These are phyloP conservation scores for Geoglossum glabrum DNA, from an alignment of 495 filamentous ascomycete species.

Conservation along the genomic window DNA sequence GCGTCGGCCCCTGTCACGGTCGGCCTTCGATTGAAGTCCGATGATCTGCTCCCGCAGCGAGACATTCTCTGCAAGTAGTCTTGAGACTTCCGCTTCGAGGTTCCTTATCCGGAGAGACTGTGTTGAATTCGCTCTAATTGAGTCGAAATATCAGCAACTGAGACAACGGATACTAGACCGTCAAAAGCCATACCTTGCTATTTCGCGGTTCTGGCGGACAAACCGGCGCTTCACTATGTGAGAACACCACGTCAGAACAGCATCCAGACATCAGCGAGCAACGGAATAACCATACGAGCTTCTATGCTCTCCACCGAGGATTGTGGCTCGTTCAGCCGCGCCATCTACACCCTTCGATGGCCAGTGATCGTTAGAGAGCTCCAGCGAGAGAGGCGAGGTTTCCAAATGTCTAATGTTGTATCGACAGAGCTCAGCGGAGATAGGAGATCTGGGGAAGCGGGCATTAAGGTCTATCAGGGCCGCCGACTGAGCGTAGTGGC, in stretches of 20 bases:
- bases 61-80: constrained; percentile 73
- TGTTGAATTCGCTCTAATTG: constrained; percentile 66
- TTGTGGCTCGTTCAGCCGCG: constrained; percentile 68
- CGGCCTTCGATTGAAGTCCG: constrained; percentile 41
- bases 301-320: constrained; percentile 57
- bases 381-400: not conserved
- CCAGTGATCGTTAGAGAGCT: not conserved
- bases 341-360: constrained; percentile 33
- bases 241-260: not conserved
- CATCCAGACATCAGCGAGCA: not conserved
- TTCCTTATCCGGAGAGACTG: constrained; percentile 78
- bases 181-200: constrained; percentile 33
- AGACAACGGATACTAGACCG: not conserved
- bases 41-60: constrained; percentile 60
- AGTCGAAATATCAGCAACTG: not conserved
- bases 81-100: constrained; percentile 67
- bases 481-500: not conserved
- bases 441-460: not conserved
- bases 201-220: constrained; percentile 82
- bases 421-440: not conserved
- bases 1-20: constrained; percentile 25
- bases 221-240: constrained; percentile 63
- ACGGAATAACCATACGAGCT: constrained; percentile 37
- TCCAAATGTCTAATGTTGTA: not conserved
- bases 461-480: not conserved